phyloP scores from a whole-genome alignment of 2,329 filamentous ascomycete genomes.

The Colletotrichum tropicicola region DNA sequence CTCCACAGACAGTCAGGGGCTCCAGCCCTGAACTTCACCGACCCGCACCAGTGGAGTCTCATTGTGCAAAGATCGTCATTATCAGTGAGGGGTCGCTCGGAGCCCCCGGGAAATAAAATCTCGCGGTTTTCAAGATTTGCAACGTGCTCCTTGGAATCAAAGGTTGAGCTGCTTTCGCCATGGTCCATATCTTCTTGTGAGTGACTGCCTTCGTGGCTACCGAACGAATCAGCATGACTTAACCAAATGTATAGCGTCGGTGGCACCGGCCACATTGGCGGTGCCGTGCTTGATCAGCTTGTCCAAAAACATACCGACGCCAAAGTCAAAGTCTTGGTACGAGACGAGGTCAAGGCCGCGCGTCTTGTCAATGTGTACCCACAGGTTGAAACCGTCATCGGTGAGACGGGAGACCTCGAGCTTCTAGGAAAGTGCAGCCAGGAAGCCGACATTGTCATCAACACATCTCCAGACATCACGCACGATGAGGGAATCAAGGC shows the following conservation, averaged over 20 bases:
- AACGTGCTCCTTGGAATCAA: neutral
- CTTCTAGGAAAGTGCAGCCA: neutral
- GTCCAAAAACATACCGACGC: neutral
- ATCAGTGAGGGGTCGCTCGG: conserved; percentile 6
- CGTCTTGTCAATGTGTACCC: conserved; percentile 3
- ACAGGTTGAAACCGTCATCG: neutral
- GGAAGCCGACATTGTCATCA: conserved; percentile 5
- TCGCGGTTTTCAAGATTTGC: conserved; percentile 4
- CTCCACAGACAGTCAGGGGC: neutral
- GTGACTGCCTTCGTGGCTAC: neutral
- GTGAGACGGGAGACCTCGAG: neutral
- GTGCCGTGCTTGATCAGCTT: neutral
- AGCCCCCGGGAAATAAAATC: neutral
- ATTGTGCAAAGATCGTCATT: neutral
- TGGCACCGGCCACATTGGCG: conserved; percentile 10
- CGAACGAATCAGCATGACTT: no score
- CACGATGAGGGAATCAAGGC: conserved; percentile 7
- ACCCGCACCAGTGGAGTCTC: conserved; percentile 5
- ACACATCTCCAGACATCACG: conserved; percentile 7
- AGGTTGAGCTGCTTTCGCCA: neutral
- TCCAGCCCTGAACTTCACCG: conserved; percentile 1
- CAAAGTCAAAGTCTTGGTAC: neutral
- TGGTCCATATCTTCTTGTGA: conserved; percentile 19
- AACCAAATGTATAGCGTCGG: neutral
- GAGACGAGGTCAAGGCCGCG: conserved; percentile 6